Evolutionary conservation across 495 filamentous ascomycete genomes (phyloP).

Genomic region (Apiosordaria backusii): DNA sequence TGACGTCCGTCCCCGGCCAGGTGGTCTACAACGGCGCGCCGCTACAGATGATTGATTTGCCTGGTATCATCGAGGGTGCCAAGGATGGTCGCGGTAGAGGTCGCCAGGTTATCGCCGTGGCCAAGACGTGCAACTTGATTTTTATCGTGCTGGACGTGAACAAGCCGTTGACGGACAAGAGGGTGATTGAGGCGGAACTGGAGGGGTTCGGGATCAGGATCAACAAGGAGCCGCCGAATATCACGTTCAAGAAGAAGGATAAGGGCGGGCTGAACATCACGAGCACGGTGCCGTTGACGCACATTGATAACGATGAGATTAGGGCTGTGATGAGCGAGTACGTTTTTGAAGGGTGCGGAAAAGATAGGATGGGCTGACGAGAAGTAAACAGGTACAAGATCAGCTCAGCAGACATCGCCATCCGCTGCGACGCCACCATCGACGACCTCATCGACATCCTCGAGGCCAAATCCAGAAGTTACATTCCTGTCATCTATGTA

Average conservation of each 20-base stretch:
- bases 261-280: slow-evolving; percentile 95
- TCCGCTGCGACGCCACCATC: slow-evolving; percentile 85
- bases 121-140: slow-evolving; percentile 97
- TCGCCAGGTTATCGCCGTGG: slow-evolving; percentile 97
- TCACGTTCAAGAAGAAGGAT: slow-evolving; percentile 98
- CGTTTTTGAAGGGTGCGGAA: neutral
- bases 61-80: slow-evolving; percentile 97
- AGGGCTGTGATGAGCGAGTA: slow-evolving; percentile 89
- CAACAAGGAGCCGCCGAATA: slow-evolving; percentile 96
- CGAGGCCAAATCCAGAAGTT: slow-evolving; percentile 90
- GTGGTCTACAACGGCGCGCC: slow-evolving; percentile 94
- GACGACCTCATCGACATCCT: slow-evolving; percentile 92
- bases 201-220: slow-evolving; percentile 97
- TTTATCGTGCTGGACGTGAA: slow-evolving; percentile 99
- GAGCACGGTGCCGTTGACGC: slow-evolving; percentile 82
- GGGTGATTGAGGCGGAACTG: slow-evolving; percentile 92
- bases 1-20: slow-evolving; percentile 96
- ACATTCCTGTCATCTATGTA: slow-evolving; percentile 97
- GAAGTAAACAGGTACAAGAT: slow-evolving; percentile 64
- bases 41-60: slow-evolving; percentile 97
- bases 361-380: slow-evolving; percentile 9
- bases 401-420: slow-evolving; percentile 93
- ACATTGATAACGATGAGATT: slow-evolving; percentile 95
- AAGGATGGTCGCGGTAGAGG: slow-evolving; percentile 98
- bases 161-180: slow-evolving; percentile 96